Conservation (phyloP, 2,329 filamentous ascomycete genomes). For the Sordariomycetes sp. region DNA sequence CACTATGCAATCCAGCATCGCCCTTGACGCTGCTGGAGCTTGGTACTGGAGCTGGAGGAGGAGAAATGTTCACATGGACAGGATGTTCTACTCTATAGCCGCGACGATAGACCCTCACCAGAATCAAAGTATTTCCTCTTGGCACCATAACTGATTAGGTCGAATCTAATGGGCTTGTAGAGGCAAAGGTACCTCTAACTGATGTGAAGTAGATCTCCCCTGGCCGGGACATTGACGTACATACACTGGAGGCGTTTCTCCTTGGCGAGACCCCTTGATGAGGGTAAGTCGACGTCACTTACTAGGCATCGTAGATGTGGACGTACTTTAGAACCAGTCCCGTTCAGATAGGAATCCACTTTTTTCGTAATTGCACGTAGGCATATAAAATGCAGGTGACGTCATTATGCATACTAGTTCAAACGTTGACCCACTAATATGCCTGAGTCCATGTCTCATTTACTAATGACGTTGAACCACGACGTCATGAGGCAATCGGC, state of each 20-base stretch:
- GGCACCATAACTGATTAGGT: background rate
- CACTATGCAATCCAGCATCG: background rate
- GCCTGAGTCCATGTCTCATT: too few species aligned
- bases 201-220: background rate
- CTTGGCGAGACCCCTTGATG: background rate
- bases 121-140: constrained; percentile 6
- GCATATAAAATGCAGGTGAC: too few species aligned
- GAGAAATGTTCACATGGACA: constrained; percentile 4
- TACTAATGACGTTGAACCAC: too few species aligned
- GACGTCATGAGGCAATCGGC: too few species aligned
- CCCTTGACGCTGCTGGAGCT: constrained; percentile 4
- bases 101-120: constrained; percentile 4
- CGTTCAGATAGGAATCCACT: background rate
- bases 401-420: too few species aligned
- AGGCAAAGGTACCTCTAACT: background rate
- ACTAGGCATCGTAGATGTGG: background rate
- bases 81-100: constrained; percentile 4
- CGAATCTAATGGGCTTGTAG: background rate
- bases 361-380: too few species aligned
- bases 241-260: constrained; percentile 8
- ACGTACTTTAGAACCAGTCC: background rate
- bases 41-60: constrained; percentile 2
- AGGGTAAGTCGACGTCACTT: background rate
- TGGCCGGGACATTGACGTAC: background rate
- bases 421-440: too few species aligned